These are phyloP conservation scores for Coprinopsis sp. DNA, from an alignment of 768 basidiomycete genomes.

Conservation along the genomic window DNA sequence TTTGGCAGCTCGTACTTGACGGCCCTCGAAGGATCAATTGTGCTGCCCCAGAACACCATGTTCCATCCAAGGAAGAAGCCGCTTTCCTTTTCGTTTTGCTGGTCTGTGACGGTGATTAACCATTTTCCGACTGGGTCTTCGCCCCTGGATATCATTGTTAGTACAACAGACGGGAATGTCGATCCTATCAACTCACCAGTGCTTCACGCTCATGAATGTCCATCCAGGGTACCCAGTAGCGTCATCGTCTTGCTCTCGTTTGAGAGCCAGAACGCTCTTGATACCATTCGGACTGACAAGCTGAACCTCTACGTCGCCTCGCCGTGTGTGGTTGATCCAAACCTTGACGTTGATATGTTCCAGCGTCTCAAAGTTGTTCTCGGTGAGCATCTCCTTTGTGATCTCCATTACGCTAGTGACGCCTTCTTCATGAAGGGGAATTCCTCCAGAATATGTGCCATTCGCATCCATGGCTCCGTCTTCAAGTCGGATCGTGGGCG, in stretches of 20 bases:
- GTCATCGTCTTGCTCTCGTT: constrained; percentile 60
- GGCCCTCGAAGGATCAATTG: constrained; percentile 66
- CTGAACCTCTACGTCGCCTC: constrained; percentile 94
- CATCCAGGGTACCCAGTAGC: constrained; percentile 81
- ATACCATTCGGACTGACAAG: constrained; percentile 81
- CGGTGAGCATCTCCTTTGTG: constrained; percentile 58
- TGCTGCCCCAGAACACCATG: constrained; percentile 88
- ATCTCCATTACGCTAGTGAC: constrained; percentile 60
- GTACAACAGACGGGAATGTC: constrained; percentile 1
- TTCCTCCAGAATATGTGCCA: constrained; percentile 57
- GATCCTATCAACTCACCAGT: constrained; percentile 63
- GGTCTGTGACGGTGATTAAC: constrained; percentile 85
- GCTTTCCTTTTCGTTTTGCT: constrained; percentile 50
- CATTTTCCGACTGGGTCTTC: constrained; percentile 89
- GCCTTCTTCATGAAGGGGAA: constrained; percentile 61
- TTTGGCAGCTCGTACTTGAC: constrained; percentile 57
- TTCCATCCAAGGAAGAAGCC: constrained; percentile 86
- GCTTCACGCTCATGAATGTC: constrained; percentile 98
- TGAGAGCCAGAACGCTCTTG: constrained; percentile 75
- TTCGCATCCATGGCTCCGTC: constrained; percentile 53
- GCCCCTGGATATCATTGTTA: constrained; percentile 55
- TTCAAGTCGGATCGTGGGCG: constrained; percentile 64
- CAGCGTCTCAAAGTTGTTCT: constrained; percentile 78
- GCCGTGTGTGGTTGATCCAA: constrained; percentile 81
- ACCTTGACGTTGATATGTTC: constrained; percentile 93